phyloP scores from a whole-genome alignment of 1,139 yeast genomes.

The Diutina rugosa region DNA sequence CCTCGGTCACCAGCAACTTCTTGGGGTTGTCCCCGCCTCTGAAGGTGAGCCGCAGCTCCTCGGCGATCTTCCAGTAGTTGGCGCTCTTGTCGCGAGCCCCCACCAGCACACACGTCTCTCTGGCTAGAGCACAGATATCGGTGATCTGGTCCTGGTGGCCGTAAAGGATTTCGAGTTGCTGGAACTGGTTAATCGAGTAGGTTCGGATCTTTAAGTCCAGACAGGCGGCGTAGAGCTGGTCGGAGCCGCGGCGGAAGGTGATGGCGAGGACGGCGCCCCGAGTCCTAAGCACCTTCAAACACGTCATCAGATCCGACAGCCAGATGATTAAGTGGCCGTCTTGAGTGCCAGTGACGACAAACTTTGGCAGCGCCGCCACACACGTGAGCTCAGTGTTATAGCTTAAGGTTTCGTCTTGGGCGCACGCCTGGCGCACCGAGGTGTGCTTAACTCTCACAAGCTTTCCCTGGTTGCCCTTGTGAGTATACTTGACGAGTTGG shows the following conservation, averaged over 20 bases:
- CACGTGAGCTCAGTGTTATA: conserved; percentile 51
- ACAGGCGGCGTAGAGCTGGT: conserved; percentile 85
- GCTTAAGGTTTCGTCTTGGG: not conserved
- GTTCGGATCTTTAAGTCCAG: conserved; percentile 86
- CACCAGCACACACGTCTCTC: conserved; percentile 90
- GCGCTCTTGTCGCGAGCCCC: conserved; percentile 93
- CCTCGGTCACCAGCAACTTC: conserved; percentile 19
- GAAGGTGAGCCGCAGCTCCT: conserved; percentile 86
- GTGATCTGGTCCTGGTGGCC: conserved; percentile 90
- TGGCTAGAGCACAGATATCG: conserved; percentile 66
- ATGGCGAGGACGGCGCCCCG: conserved; percentile 63
- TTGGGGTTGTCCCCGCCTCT: conserved; percentile 66
- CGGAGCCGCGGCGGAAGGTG: conserved; percentile 66
- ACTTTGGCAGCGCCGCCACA: conserved; percentile 77
- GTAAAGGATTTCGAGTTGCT: conserved; percentile 80
- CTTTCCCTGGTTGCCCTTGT: conserved; percentile 11
- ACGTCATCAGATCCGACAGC: conserved; percentile 68
- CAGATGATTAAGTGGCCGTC: conserved; percentile 75
- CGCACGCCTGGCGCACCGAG: not conserved
- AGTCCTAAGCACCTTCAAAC: conserved; percentile 67
- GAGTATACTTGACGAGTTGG: conserved; percentile 67
- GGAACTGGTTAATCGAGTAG: conserved; percentile 70
- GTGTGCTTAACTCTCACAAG: conserved; percentile 54
- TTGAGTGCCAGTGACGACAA: conserved; percentile 80
- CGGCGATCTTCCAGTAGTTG: conserved; percentile 92